These are phyloP conservation scores for Suillus hirtellus DNA, from an alignment of 768 basidiomycete genomes.

Conservation along the genomic window DNA sequence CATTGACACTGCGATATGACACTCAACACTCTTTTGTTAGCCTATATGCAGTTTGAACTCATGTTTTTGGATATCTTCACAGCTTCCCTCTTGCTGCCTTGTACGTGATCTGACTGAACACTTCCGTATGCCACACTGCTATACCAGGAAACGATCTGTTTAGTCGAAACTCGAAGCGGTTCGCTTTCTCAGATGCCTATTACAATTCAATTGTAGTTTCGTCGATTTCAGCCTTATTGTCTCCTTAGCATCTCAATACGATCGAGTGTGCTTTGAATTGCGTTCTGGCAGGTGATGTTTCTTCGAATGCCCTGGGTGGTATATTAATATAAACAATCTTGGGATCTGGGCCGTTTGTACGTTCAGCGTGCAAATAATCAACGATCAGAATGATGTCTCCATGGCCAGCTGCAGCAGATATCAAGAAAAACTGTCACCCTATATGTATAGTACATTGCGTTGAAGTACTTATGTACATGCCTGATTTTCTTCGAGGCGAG, in stretches of 20 bases:
- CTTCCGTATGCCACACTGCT: neutral
- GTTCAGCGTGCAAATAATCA: neutral
- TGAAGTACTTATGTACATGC: neutral
- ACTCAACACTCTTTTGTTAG: neutral
- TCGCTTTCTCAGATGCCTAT: neutral
- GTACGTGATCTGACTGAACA: neutral
- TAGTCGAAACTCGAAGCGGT: neutral
- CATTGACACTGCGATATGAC: neutral
- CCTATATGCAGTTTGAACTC: neutral
- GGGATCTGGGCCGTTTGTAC: neutral
- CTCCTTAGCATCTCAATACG: neutral
- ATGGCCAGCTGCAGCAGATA: neutral
- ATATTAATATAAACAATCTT: neutral
- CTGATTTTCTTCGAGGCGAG: too few species aligned
- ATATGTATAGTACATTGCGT: neutral
- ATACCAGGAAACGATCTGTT: neutral
- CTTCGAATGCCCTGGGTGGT: neutral
- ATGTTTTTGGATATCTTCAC: neutral
- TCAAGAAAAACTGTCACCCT: neutral
- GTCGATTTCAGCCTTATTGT: neutral
- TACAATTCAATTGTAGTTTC: neutral
- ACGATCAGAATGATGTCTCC: neutral
- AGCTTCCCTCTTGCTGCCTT: neutral
- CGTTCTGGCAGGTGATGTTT: neutral
- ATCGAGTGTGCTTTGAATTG: slow-evolving; percentile 6